Conservation (phyloP, 1,284 basidiomycete genomes). For the Malassezia pachydermatis region DNA sequence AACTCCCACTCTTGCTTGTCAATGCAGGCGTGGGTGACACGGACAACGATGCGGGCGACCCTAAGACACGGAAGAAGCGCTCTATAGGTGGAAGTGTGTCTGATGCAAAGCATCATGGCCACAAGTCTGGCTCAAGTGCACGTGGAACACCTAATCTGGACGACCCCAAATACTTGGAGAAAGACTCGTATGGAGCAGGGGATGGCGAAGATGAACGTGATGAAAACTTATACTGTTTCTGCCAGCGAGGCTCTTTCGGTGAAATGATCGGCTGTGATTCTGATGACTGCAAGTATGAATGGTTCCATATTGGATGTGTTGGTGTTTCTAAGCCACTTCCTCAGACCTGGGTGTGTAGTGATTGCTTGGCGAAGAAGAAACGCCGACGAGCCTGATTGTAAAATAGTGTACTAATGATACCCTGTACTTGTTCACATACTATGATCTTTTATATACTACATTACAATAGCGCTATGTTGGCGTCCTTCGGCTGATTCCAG, state of each 20-base stretch:
- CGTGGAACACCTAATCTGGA: not conserved
- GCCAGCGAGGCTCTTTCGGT: conserved; percentile 44
- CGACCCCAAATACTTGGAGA: too few relatives aligned
- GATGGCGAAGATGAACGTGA: conserved; percentile 30
- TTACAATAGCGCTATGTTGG: not conserved
- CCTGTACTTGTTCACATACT: conserved; percentile 3
- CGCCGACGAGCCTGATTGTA: conserved; percentile 3
- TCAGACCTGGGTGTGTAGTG: conserved; percentile 32
- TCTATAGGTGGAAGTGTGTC: too few relatives aligned
- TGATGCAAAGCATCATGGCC: not conserved
- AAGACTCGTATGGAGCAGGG: too few relatives aligned
- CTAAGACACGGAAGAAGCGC: conserved; percentile 1
- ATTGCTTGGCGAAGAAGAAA: conserved; percentile 18
- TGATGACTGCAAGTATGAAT: conserved; percentile 42
- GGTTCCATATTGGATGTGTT: conserved; percentile 47
- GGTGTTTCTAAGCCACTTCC: conserved; percentile 44
- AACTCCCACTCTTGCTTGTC: conserved; percentile 23
- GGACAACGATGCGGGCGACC: conserved; percentile 9
- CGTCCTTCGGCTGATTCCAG: not conserved
- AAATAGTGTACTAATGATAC: not conserved
- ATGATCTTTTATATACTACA: not conserved
- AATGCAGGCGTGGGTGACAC: conserved; percentile 26
- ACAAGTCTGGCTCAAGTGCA: not conserved
- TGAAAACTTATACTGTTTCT: conserved; percentile 45
- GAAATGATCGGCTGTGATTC: conserved; percentile 43